Conservation (phyloP, 192 early-diverging fungal species). For the Podila epicladia region DNA sequence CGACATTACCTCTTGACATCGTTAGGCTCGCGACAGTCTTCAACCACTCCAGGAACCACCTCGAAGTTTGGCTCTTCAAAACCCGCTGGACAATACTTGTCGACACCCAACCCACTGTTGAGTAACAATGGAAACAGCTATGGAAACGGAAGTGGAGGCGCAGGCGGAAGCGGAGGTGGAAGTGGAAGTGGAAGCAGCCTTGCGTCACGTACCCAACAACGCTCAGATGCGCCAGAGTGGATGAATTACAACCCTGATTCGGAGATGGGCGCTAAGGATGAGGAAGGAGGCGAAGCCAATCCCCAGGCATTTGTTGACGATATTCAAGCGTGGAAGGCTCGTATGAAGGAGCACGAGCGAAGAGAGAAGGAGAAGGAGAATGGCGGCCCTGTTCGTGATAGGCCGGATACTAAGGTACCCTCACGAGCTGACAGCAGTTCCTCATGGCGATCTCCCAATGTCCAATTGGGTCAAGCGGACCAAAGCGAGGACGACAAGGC, state of each 20-base stretch:
- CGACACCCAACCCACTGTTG: slow-evolving; percentile 4
- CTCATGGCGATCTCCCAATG: slow-evolving; percentile 53
- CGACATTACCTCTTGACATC: neutral
- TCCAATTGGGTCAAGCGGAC: neutral
- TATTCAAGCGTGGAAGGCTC: slow-evolving; percentile 66
- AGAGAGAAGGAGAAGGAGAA: slow-evolving; percentile 54
- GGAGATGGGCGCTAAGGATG: slow-evolving; percentile 26
- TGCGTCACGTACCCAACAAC: slow-evolving; percentile 11
- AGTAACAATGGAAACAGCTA: slow-evolving; percentile 17
- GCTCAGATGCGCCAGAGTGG: slow-evolving; percentile 65
- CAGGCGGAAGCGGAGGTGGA: neutral
- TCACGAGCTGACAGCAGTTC: slow-evolving; percentile 58
- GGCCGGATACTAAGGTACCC: slow-evolving; percentile 33
- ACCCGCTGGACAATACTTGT: slow-evolving; percentile 11
- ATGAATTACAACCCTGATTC: slow-evolving; percentile 68
- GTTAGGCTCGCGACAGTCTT: slow-evolving; percentile 16
- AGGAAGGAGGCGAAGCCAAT: slow-evolving; percentile 33
- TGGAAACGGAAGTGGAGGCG: neutral
- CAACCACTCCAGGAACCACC: slow-evolving; percentile 3
- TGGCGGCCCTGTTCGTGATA: slow-evolving; percentile 10
- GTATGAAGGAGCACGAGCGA: slow-evolving; percentile 65
- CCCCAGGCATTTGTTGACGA: slow-evolving; percentile 58
- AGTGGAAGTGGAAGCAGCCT: slow-evolving; percentile 7
- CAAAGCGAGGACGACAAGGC: slow-evolving; percentile 15
- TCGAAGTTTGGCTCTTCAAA: slow-evolving; percentile 19